Evolutionary conservation across 768 basidiomycete species (phyloP).

Genomic region (Boletus fagicola): DNA sequence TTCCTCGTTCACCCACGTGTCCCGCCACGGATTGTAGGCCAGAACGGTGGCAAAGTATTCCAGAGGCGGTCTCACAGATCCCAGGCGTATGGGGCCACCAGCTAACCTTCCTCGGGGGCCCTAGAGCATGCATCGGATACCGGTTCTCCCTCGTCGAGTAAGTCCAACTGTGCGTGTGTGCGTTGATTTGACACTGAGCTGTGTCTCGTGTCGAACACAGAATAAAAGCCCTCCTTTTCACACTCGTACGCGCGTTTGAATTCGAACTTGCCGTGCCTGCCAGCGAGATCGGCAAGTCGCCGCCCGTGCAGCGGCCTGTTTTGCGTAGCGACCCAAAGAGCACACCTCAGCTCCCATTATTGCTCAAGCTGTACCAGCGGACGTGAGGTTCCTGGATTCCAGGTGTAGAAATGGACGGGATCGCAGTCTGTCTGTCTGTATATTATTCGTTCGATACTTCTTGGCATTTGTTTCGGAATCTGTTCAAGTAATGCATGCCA

Average conservation of each 20-base stretch:
- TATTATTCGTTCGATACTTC: neutral
- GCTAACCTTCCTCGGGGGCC: conserved; percentile 62
- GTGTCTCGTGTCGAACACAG: neutral
- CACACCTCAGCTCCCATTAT: conserved; percentile 8
- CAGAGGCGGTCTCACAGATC: conserved; percentile 42
- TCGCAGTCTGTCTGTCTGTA: neutral
- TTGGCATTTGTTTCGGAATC: too few species aligned
- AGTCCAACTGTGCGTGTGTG: conserved; percentile 18
- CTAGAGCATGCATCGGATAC: conserved; percentile 66
- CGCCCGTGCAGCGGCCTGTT: neutral
- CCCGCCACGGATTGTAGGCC: conserved; percentile 40
- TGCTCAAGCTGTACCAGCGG: conserved; percentile 6
- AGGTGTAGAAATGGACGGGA: neutral
- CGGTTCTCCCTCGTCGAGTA: conserved; percentile 62
- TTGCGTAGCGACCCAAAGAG: conserved; percentile 4
- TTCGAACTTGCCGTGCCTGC: conserved; percentile 9
- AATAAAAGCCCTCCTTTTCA: conserved; percentile 9
- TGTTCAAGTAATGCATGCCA: neutral
- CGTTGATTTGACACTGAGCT: neutral
- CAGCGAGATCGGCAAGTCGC: neutral
- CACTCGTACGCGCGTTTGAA: conserved; percentile 12
- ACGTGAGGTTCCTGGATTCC: neutral
- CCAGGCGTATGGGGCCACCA: conserved; percentile 64
- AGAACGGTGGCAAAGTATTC: conserved; percentile 57
- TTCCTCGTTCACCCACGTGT: too few species aligned